These are phyloP conservation scores for Kazachstania bromeliacearum DNA, from an alignment of 805 yeast species.

Conservation along the genomic window DNA sequence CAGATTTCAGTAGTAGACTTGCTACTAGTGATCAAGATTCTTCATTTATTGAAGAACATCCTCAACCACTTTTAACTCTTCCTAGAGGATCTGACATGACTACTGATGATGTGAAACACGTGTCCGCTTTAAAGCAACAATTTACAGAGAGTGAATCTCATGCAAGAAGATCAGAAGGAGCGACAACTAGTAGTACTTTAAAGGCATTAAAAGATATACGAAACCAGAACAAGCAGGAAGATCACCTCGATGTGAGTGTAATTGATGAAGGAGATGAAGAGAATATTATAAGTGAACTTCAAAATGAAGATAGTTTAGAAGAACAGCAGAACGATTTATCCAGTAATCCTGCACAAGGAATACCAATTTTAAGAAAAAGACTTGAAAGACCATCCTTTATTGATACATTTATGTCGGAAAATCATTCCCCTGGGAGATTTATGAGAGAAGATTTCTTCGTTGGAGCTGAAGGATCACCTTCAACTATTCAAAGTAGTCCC, in stretches of 20 bases:
- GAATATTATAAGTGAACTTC: too few species aligned
- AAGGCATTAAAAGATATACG: not conserved
- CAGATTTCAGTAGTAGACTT: constrained; percentile 13
- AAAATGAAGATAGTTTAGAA: constrained; percentile 9
- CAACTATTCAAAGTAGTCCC: constrained; percentile 15
- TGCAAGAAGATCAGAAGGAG: not conserved
- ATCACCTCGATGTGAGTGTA: constrained; percentile 6
- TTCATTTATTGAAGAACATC: constrained; percentile 21
- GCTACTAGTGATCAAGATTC: constrained; percentile 18
- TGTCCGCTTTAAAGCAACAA: constrained; percentile 5
- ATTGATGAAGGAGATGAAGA: constrained; percentile 15
- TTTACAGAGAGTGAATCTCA: constrained; percentile 1
- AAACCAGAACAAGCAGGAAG: too few species aligned
- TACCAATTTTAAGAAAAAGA: constrained; percentile 18
- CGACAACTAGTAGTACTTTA: not conserved
- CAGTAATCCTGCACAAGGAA: constrained; percentile 5
- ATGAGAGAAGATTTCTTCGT: too few species aligned
- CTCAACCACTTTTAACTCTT: constrained; percentile 12
- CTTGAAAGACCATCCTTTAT: constrained; percentile 24
- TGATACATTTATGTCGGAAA: constrained; percentile 25
- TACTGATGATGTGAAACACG: constrained; percentile 2
- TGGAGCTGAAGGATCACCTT: constrained; percentile 5
- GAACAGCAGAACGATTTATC: constrained; percentile 1
- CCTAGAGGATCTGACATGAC: constrained; percentile 6
- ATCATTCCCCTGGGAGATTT: constrained; percentile 14